Percentiles rank a stretch among this genome's conserved stretches.
phyloP scores from a whole-genome alignment of 2,329 filamentous ascomycete genomes.

The Gnomoniopsis sp. region DNA sequence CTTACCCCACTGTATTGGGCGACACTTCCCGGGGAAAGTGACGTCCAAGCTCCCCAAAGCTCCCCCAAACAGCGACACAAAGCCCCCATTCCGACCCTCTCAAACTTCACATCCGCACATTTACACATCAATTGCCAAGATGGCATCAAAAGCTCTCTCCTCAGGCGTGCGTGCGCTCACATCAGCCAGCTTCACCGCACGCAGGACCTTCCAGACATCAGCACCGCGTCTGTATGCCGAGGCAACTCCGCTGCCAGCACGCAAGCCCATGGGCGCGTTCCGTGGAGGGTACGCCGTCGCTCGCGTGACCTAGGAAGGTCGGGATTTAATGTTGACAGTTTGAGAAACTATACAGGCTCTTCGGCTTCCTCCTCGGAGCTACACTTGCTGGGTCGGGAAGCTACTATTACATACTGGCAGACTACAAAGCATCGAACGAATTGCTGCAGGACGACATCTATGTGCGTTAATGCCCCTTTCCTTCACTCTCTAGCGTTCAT shows the following conservation, averaged over 20 bases:
- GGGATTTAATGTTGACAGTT: background rate
- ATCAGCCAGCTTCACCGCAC: slow-evolving; percentile 27
- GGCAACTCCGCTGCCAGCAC: slow-evolving; percentile 45
- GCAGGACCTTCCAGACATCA: slow-evolving; percentile 49
- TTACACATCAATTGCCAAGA: slow-evolving; percentile 27
- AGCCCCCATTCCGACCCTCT: background rate
- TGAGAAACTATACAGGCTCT: slow-evolving; percentile 56
- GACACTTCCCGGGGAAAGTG: slow-evolving; percentile 1
- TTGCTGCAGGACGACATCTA: slow-evolving; percentile 93
- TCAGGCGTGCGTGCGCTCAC: slow-evolving; percentile 34
- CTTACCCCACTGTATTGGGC: background rate
- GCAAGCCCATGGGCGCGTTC: slow-evolving; percentile 59
- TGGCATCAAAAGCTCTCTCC: slow-evolving; percentile 46
- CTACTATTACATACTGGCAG: slow-evolving; percentile 89
- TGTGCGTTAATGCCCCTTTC: slow-evolving; percentile 60
- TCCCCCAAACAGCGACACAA: background rate
- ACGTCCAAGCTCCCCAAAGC: slow-evolving; percentile 10
- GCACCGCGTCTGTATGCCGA: slow-evolving; percentile 40
- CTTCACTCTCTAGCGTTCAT: slow-evolving; percentile 13
- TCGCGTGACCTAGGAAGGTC: background rate
- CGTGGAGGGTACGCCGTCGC: slow-evolving; percentile 51
- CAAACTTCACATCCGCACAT: slow-evolving; percentile 1
- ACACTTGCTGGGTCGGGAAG: slow-evolving; percentile 75
- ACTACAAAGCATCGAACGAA: slow-evolving; percentile 92
- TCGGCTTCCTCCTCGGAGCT: slow-evolving; percentile 87